A percentile compares a stretch with the other conserved stretches of the same genome.
These are phyloP conservation scores for Scopulariopsis brevicaulis DNA, from an alignment of 2,329 filamentous ascomycete genomes.

Conservation along the genomic window DNA sequence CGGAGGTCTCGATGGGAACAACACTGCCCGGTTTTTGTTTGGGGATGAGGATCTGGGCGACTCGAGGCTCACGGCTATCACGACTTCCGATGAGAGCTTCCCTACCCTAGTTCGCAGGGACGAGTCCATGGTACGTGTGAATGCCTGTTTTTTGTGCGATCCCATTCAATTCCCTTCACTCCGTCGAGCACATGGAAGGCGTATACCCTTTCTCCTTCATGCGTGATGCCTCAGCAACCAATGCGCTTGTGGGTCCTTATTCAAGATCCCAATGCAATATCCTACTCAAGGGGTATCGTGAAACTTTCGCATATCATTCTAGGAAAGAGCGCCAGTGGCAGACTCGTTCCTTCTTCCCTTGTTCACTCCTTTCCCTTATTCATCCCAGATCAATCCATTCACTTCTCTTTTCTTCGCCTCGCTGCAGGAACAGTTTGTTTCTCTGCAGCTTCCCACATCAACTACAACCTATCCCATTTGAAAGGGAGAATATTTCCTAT, in stretches of 20 bases:
- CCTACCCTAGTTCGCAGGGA: conserved; percentile 67
- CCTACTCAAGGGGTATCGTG: not conserved
- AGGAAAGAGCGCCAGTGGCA: not conserved
- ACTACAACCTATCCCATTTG: not conserved
- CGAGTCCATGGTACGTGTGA: conserved; percentile 38
- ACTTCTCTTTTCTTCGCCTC: not conserved
- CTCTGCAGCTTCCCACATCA: not conserved
- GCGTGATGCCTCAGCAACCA: not conserved
- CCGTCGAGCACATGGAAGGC: not conserved
- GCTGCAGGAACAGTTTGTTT: not conserved
- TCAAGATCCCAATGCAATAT: not conserved
- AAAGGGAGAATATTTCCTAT: conserved; percentile 6
- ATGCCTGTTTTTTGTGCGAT: not conserved
- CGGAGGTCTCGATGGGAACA: conserved; percentile 66
- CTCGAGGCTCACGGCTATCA: conserved; percentile 26
- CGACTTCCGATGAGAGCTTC: conserved; percentile 72
- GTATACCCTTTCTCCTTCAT: not conserved
- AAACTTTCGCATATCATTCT: not conserved
- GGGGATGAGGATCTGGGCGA: conserved; percentile 44
- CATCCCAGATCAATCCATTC: not conserved
- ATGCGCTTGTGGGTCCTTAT: not conserved
- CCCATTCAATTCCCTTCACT: not conserved
- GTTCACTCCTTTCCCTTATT: conserved; percentile 3
- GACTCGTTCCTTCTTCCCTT: not conserved
- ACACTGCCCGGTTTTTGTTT: conserved; percentile 78